A percentile compares a stretch with the other conserved stretches of the same genome.
Conservation (phyloP, 768 basidiomycete species). For the Boletus coccyginus region DNA sequence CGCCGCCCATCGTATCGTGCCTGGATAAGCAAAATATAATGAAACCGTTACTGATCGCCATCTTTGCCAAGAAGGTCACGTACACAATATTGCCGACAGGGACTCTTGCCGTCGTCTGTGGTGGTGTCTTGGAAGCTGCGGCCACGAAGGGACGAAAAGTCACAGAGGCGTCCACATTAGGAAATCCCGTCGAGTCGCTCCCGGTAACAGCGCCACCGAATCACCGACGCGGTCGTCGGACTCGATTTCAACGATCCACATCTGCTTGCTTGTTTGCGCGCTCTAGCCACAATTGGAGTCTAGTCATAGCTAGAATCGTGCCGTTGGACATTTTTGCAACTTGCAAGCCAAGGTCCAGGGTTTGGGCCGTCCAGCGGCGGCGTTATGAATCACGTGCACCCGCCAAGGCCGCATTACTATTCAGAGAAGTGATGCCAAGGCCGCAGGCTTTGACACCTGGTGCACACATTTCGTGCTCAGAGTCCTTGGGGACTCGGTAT, state of each 20-base stretch:
- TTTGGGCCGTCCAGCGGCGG: not conserved
- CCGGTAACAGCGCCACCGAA: not conserved
- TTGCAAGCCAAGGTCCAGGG: not conserved
- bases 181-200: slow-evolving; percentile 4
- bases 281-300: too few species aligned
- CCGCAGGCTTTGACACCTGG: not conserved
- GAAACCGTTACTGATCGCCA: not conserved
- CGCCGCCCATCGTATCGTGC: slow-evolving; percentile 19
- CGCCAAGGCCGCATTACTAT: not conserved
- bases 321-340: too few species aligned
- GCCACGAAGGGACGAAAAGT: not conserved
- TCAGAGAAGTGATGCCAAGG: slow-evolving; percentile 4
- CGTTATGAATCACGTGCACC: not conserved
- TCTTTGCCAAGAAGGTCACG: slow-evolving; percentile 1
- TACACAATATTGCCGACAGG: not conserved
- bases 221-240: not conserved
- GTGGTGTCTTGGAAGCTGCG: not conserved
- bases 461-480: not conserved
- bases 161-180: slow-evolving; percentile 8
- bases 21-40: slow-evolving; percentile 1
- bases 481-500: not conserved
- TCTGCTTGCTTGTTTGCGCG: not conserved
- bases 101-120: slow-evolving; percentile 4
- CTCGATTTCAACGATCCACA: not conserved
- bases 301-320: too few species aligned